Percentiles rank a stretch among this genome's conserved stretches.
Conservation (phyloP, 345 rosid species). For the Tarenaya hassleriana region DNA sequence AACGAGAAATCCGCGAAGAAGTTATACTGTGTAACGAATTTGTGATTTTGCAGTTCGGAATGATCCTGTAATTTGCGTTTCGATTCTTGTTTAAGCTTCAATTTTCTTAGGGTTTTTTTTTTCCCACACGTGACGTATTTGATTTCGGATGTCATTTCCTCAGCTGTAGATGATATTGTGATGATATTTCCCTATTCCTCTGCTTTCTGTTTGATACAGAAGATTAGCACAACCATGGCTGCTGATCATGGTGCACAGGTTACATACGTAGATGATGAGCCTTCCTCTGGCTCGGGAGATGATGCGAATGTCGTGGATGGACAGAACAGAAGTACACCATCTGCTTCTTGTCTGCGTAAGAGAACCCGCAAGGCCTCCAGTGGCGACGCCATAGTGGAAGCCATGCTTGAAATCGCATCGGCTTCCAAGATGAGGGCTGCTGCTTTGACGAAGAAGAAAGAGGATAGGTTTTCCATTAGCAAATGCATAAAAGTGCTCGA, state of each 20-base stretch:
- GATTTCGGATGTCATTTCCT: no score
- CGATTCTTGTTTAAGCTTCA: no score
- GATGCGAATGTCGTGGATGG: slow-evolving; percentile 20
- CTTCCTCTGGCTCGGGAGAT: slow-evolving; percentile 25
- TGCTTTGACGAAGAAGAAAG: slow-evolving; percentile 52
- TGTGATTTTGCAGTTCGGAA: no score
- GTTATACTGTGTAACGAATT: no score
- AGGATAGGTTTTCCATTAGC: slow-evolving; percentile 71
- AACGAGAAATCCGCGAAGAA: no score
- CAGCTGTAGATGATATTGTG: not conserved
- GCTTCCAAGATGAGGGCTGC: slow-evolving; percentile 77
- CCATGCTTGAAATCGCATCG: slow-evolving; percentile 85
- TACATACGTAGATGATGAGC: slow-evolving; percentile 15
- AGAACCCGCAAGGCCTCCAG: slow-evolving; percentile 65
- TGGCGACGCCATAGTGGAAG: slow-evolving; percentile 85
- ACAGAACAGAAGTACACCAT: slow-evolving; percentile 19
- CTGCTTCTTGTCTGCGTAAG: slow-evolving; percentile 37
- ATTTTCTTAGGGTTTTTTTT: no score
- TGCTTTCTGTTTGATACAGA: no score
- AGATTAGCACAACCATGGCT: slow-evolving; percentile 21
- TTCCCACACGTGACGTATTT: no score
- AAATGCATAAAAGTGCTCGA: slow-evolving; percentile 79
- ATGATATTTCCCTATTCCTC: not conserved
- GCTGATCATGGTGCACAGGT: slow-evolving; percentile 16
- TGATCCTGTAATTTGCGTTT: no score